Evolutionary conservation across 331 rosid genomes (phyloP).

Genomic region (Saraca asoca): DNA sequence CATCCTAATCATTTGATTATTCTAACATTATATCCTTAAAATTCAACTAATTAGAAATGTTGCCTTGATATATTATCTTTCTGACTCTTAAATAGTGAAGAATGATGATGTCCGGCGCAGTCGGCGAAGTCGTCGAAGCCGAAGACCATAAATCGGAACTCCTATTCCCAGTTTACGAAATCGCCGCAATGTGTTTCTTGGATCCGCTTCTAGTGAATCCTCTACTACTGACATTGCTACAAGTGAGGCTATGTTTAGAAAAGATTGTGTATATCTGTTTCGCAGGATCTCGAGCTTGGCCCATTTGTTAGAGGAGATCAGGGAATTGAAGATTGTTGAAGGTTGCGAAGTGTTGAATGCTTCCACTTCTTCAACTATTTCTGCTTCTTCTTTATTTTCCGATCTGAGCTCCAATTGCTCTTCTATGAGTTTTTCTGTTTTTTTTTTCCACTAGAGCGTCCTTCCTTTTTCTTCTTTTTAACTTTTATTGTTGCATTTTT

Average conservation of each 20-base stretch:
- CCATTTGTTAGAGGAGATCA: conserved; percentile 78
- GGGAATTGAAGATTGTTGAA: conserved; percentile 42
- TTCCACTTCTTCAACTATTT: conserved; percentile 41
- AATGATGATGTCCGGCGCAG: conserved; percentile 60
- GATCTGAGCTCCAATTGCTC: conserved; percentile 65
- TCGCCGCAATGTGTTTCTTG: conserved; percentile 42
- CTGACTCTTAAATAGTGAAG: neutral
- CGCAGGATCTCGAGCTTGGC: conserved; percentile 88
- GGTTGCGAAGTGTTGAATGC: conserved; percentile 33
- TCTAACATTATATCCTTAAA: too few species aligned
- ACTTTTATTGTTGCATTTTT: neutral
- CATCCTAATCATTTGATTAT: too few species aligned
- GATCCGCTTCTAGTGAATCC: too few species aligned
- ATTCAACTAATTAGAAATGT: too few species aligned
- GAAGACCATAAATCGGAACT: conserved; percentile 58
- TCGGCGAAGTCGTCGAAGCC: conserved; percentile 49
- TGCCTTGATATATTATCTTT: too few species aligned
- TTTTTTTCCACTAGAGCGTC: conserved; percentile 30
- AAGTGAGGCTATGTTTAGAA: conserved; percentile 51
- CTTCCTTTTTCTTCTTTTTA: neutral
- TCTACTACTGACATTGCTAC: conserved; percentile 25
- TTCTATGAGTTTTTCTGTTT: conserved; percentile 61
- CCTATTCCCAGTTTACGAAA: conserved; percentile 55
- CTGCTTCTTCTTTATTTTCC: conserved; percentile 50
- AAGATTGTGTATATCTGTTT: conserved; percentile 85